phyloP scores from a whole-genome alignment of 2,329 filamentous ascomycete species.

The Fusarium burgessii region DNA sequence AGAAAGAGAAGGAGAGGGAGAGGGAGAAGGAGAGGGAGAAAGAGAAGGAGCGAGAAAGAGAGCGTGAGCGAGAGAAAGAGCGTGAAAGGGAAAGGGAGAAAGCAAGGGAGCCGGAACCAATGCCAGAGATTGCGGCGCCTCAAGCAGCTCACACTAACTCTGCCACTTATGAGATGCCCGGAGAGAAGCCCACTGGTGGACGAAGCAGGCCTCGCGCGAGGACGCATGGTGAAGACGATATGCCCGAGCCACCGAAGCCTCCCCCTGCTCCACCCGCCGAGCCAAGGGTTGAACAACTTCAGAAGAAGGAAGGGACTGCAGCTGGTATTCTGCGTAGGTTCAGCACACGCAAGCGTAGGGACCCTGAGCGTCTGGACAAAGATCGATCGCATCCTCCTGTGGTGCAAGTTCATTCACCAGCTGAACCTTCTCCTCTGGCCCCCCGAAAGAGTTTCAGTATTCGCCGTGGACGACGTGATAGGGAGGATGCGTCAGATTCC shows the following conservation, averaged over 20 bases:
- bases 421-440: conserved; percentile 69
- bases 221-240: conserved; percentile 95
- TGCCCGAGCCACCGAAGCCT: conserved; percentile 67
- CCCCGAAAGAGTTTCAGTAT: conserved; percentile 93
- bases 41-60: conserved; percentile 43
- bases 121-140: conserved; percentile 83
- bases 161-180: conserved; percentile 85
- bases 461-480: conserved; percentile 67
- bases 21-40: conserved; percentile 46
- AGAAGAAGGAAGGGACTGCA: conserved; percentile 88
- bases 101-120: conserved; percentile 57
- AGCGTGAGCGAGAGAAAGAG: conserved; percentile 50
- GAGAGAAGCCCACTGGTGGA: conserved; percentile 87
- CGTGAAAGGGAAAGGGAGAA: conserved; percentile 35
- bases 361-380: conserved; percentile 71
- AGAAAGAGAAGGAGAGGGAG: conserved; percentile 48
- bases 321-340: conserved; percentile 87
- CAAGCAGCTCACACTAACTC: conserved; percentile 91
- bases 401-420: conserved; percentile 82
- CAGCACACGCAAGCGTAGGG: conserved; percentile 84
- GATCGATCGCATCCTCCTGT: conserved; percentile 77
- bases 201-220: conserved; percentile 86
- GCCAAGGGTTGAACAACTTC: conserved; percentile 69
- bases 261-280: conserved; percentile 57
- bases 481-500: conserved; percentile 61